Conservation (phyloP, 208 protist species). For the Acanthamoeba healyi region DNA sequence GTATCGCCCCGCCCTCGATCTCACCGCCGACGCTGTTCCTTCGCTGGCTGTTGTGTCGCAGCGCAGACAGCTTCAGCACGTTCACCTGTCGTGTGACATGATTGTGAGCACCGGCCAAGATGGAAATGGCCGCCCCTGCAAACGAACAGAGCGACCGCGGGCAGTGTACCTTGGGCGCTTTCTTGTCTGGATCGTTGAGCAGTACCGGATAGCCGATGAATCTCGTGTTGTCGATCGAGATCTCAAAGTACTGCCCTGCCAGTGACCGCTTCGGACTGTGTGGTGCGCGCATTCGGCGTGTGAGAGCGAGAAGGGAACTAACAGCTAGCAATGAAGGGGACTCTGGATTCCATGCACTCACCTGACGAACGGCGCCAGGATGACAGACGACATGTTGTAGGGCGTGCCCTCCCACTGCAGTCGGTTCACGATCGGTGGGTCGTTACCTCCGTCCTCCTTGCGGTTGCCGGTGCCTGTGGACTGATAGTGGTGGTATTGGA, state of each 20-base stretch:
- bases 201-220: slow-evolving; percentile 5
- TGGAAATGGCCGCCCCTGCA: too few relatives aligned
- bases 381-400: slow-evolving; percentile 28
- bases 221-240: not conserved
- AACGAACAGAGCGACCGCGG: too few relatives aligned
- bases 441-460: not conserved
- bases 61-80: not conserved
- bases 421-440: not conserved
- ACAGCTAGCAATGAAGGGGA: too few relatives aligned
- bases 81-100: not conserved
- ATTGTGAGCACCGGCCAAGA: too few relatives aligned
- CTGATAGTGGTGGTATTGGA: too few relatives aligned
- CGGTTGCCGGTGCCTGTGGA: not conserved
- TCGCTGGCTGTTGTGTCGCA: not conserved
- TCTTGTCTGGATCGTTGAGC: not conserved
- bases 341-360: too few relatives aligned
- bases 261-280: not conserved
- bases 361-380: not conserved
- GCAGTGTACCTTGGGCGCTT: not conserved
- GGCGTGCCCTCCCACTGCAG: not conserved
- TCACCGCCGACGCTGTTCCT: not conserved
- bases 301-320: too few relatives aligned
- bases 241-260: not conserved
- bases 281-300: not conserved
- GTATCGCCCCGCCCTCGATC: not conserved